These are phyloP conservation scores for Penicillium verrucosum DNA, from an alignment of 2,329 filamentous ascomycete species.

Conservation along the genomic window DNA sequence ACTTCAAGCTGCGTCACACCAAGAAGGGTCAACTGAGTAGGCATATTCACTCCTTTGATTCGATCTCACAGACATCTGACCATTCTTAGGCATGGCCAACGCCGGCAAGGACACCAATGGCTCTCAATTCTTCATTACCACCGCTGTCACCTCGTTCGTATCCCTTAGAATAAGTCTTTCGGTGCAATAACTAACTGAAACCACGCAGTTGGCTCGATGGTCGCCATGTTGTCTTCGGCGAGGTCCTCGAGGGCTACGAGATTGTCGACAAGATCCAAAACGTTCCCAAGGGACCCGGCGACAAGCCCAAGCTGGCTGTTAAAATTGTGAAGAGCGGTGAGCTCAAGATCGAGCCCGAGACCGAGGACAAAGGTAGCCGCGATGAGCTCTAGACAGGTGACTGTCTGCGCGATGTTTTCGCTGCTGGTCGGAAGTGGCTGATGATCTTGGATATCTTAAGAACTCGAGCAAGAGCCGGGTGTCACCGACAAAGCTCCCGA, in stretches of 20 bases:
- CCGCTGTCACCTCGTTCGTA: conserved; percentile 52
- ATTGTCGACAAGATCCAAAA: conserved; percentile 65
- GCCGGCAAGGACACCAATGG: conserved; percentile 63
- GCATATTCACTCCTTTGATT: neutral
- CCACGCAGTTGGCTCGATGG: conserved; percentile 57
- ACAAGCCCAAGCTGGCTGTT: conserved; percentile 58
- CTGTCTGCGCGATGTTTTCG: conserved; percentile 20
- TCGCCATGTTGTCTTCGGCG: conserved; percentile 65
- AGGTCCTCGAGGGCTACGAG: conserved; percentile 66
- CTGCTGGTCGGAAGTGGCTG: conserved; percentile 32
- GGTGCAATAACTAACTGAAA: conserved; percentile 7
- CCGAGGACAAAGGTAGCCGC: conserved; percentile 60
- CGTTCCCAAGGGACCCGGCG: conserved; percentile 53
- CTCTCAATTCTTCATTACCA: conserved; percentile 67
- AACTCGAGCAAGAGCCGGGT: conserved; percentile 14
- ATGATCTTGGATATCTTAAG: conserved; percentile 30
- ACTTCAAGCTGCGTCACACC: conserved; percentile 68
- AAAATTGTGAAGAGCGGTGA: conserved; percentile 66
- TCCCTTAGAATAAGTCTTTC: neutral
- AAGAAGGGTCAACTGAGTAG: conserved; percentile 60
- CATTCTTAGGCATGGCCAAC: conserved; percentile 59
- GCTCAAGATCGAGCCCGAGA: conserved; percentile 51
- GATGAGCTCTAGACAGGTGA: conserved; percentile 57
- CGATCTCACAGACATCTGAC: neutral
- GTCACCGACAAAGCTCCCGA: conserved; percentile 8